These are phyloP conservation scores for Nothophoma quercina DNA, from an alignment of 2,329 filamentous ascomycete genomes.

Conservation along the genomic window DNA sequence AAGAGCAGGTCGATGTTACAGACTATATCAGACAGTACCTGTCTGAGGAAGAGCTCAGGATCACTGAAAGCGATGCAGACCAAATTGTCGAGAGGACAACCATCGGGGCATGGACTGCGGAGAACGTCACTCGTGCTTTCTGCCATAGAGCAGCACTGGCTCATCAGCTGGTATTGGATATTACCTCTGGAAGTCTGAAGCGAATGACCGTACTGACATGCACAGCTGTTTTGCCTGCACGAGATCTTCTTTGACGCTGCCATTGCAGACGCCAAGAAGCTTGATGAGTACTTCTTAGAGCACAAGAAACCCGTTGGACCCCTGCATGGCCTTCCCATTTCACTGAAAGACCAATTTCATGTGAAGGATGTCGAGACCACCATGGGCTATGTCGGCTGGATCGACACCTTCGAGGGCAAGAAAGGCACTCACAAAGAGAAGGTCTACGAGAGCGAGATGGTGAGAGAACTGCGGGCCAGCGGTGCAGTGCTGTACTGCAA, in stretches of 20 bases:
- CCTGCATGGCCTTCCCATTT: constrained; percentile 57
- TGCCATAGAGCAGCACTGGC: constrained; percentile 63
- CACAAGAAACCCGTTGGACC: constrained; percentile 51
- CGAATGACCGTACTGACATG: neutral
- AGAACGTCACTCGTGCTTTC: constrained; percentile 64
- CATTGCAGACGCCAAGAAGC: constrained; percentile 50
- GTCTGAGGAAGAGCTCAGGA: constrained; percentile 61
- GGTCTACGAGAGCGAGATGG: constrained; percentile 66
- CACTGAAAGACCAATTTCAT: constrained; percentile 60
- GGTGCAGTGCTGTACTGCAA: constrained; percentile 67
- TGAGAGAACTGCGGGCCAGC: constrained; percentile 60
- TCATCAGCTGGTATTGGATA: constrained; percentile 54
- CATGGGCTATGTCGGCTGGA: constrained; percentile 72
- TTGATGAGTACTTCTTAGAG: constrained; percentile 51
- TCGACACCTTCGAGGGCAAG: constrained; percentile 67
- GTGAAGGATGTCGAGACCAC: constrained; percentile 56
- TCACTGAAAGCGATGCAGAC: constrained; percentile 67
- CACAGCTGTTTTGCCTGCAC: constrained; percentile 50
- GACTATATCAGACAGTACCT: constrained; percentile 65
- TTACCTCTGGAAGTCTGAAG: neutral
- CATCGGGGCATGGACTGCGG: constrained; percentile 63
- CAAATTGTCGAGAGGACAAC: constrained; percentile 64
- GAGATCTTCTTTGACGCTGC: constrained; percentile 59
- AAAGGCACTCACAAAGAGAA: constrained; percentile 60
- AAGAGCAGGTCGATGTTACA: constrained; percentile 59